Percentiles rank a stretch among this genome's conserved stretches.
phyloP scores from a whole-genome alignment of 2,329 filamentous ascomycete genomes.

The Cladosporium sphaerospermum region DNA sequence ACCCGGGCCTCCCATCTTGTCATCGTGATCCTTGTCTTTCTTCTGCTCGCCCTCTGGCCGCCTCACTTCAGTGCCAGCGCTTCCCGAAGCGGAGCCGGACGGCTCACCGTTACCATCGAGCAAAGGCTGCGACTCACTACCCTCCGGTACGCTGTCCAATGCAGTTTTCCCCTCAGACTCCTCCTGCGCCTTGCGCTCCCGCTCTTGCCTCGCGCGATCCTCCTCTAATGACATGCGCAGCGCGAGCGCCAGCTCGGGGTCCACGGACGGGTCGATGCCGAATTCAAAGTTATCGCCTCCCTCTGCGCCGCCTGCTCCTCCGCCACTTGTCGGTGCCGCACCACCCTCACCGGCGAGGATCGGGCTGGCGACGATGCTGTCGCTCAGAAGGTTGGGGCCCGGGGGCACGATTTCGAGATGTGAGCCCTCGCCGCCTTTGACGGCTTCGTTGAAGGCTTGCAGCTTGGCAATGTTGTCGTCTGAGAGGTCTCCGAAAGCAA shows the following conservation, averaged over 20 bases:
- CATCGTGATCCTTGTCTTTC: conserved; percentile 15
- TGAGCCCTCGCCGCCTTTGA: conserved; percentile 87
- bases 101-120: conserved; percentile 24
- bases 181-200: conserved; percentile 66
- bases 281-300: conserved; percentile 70
- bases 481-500: conserved; percentile 89
- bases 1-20: conserved; percentile 14
- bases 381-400: conserved; percentile 84
- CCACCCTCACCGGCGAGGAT: conserved; percentile 80
- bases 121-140: conserved; percentile 54
- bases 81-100: conserved; percentile 16
- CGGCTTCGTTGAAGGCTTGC: conserved; percentile 83
- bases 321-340: conserved; percentile 30
- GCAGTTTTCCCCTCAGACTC: conserved; percentile 65
- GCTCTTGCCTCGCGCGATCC: conserved; percentile 89
- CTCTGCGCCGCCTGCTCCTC: conserved; percentile 46
- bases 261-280: conserved; percentile 82
- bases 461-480: conserved; percentile 86
- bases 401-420: conserved; percentile 86
- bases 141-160: conserved; percentile 74
- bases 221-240: conserved; percentile 98
- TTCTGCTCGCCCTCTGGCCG: conserved; percentile 9
- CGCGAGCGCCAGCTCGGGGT: conserved; percentile 89
- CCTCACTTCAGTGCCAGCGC: not conserved
- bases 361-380: conserved; percentile 81